phyloP scores from a whole-genome alignment of 106 monocot genomes.

The Phalaenopsis equestris region DNA sequence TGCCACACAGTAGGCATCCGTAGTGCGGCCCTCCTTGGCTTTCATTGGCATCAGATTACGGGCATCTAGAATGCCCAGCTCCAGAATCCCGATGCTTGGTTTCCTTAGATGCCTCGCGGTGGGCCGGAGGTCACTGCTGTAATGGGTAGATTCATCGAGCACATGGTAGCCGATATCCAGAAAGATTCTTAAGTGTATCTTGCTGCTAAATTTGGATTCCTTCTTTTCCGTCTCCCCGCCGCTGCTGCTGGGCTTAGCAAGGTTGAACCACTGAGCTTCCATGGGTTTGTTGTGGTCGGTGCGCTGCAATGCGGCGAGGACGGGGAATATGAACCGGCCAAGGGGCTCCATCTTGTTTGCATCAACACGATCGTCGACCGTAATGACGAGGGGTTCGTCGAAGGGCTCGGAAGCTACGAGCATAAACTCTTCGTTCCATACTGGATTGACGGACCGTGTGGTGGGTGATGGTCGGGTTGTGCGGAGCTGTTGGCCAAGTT shows the following conservation, averaged over 20 bases:
- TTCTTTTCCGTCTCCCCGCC: slow-evolving; percentile 34
- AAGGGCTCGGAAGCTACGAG: slow-evolving; percentile 83
- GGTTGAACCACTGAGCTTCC: slow-evolving; percentile 55
- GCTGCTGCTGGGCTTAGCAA: slow-evolving; percentile 28
- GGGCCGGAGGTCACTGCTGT: slow-evolving; percentile 86
- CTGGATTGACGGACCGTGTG: slow-evolving; percentile 35
- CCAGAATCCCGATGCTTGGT: slow-evolving; percentile 33
- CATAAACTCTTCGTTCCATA: slow-evolving; percentile 78
- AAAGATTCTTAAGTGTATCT: slow-evolving; percentile 65
- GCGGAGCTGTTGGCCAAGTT: slow-evolving; percentile 63
- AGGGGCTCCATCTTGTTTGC: slow-evolving; percentile 46
- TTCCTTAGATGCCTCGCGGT: slow-evolving; percentile 37
- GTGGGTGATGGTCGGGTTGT: slow-evolving; percentile 34
- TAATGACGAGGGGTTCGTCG: slow-evolving; percentile 70
- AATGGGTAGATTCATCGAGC: slow-evolving; percentile 79
- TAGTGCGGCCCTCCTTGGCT: slow-evolving; percentile 29
- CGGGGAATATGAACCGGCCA: slow-evolving; percentile 50
- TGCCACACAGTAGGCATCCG: slow-evolving; percentile 51
- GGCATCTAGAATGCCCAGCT: slow-evolving; percentile 43
- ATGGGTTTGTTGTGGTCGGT: slow-evolving; percentile 42
- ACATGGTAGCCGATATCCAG: slow-evolving; percentile 83
- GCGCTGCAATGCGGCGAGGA: slow-evolving; percentile 24
- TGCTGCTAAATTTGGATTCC: slow-evolving; percentile 73
- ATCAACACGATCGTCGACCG: slow-evolving; percentile 60
- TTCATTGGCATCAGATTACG: slow-evolving; percentile 45